Evolutionary conservation across 2,329 filamentous ascomycete genomes (phyloP).

Genomic region (Colletotrichum sp.): DNA sequence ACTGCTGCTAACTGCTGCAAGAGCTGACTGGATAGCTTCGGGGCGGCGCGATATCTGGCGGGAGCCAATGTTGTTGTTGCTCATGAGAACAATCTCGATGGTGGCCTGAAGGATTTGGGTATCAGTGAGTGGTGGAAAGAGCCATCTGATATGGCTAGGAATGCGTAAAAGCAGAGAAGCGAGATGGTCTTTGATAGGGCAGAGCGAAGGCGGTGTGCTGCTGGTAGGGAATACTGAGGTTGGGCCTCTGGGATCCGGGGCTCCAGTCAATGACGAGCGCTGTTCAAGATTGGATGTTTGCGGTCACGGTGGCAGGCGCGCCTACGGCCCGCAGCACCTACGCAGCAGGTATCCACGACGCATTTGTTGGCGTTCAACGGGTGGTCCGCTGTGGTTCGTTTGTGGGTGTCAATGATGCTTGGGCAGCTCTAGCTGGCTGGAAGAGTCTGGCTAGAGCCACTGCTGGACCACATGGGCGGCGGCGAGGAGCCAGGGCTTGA

Average conservation of each 20-base stretch:
- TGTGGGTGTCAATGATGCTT: background rate
- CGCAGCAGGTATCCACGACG: background rate
- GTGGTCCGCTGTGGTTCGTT: background rate
- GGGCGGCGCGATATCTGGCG: background rate
- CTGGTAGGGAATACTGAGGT: background rate
- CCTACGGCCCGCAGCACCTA: background rate
- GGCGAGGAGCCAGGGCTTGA: background rate
- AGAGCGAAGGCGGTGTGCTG: slow-evolving; percentile 4
- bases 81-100: background rate
- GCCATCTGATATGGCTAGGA: background rate
- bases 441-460: slow-evolving; percentile 1
- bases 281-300: background rate
- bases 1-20: background rate
- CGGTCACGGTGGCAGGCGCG: slow-evolving; percentile 5
- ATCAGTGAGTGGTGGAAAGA: background rate
- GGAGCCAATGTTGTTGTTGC: background rate
- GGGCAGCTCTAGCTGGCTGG: slow-evolving; percentile 9
- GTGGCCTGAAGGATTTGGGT: background rate
- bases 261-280: background rate
- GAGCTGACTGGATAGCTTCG: background rate
- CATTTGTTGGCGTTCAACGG: background rate
- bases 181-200: background rate
- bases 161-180: background rate
- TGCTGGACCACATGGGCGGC: background rate
- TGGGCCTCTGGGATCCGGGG: background rate